Evolutionary conservation across 1,139 yeast species (phyloP).

Genomic region (Scheffersomyces cryptocercus): DNA sequence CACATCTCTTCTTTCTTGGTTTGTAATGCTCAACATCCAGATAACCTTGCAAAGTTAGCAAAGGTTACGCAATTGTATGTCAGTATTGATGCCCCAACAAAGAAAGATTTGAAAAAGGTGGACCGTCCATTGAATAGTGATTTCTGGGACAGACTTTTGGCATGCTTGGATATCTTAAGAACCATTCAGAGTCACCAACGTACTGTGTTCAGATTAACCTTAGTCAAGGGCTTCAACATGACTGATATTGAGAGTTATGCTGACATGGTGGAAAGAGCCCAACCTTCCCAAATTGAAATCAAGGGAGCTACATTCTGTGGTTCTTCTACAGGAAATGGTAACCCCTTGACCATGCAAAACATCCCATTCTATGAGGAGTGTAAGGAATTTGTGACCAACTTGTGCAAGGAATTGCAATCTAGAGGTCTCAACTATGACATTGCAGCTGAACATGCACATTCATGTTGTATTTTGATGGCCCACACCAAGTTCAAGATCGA

Average conservation of each 20-base stretch:
- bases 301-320: constrained; percentile 97
- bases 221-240: constrained; percentile 92
- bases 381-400: constrained; percentile 64
- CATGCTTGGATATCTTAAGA: constrained; percentile 77
- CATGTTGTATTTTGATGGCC: constrained; percentile 88
- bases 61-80: constrained; percentile 91
- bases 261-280: constrained; percentile 78
- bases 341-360: constrained; percentile 91
- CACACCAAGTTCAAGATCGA: constrained; percentile 68
- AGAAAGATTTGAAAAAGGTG: constrained; percentile 73
- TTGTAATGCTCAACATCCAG: constrained; percentile 96
- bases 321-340: constrained; percentile 74
- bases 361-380: constrained; percentile 95
- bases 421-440: constrained; percentile 74
- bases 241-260: constrained; percentile 83
- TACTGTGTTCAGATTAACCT: constrained; percentile 86
- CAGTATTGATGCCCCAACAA: constrained; percentile 89
- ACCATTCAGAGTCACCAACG: constrained; percentile 77
- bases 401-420: constrained; percentile 56
- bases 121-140: constrained; percentile 89
- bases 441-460: constrained; percentile 96
- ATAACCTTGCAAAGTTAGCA: constrained; percentile 63
- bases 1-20: constrained; percentile 85
- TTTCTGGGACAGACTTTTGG: constrained; percentile 86
- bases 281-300: constrained; percentile 86